These are phyloP conservation scores for Pugionium cornutum DNA, from an alignment of 345 rosid genomes.

Conservation along the genomic window DNA sequence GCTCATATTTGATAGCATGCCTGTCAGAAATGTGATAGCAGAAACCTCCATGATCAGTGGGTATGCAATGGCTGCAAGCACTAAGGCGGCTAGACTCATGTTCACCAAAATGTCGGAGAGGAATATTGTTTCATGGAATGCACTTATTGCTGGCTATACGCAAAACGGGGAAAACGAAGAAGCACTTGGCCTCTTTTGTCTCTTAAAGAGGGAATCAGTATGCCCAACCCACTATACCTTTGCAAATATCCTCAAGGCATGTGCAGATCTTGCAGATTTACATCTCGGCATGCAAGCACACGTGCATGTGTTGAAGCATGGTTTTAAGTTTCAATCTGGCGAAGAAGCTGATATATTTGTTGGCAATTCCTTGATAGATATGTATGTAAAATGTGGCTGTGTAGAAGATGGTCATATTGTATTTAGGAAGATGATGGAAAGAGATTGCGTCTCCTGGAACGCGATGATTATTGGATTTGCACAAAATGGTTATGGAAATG, in stretches of 20 bases:
- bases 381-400: slow-evolving; percentile 91
- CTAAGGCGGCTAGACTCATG: slow-evolving; percentile 66
- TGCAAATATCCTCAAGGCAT: slow-evolving; percentile 82
- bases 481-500: slow-evolving; percentile 68
- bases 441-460: slow-evolving; percentile 87
- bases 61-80: slow-evolving; percentile 70
- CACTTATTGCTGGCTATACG: slow-evolving; percentile 86
- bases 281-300: slow-evolving; percentile 86
- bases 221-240: slow-evolving; percentile 85
- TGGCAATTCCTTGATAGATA: slow-evolving; percentile 86
- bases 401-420: slow-evolving; percentile 66
- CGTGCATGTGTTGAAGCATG: slow-evolving; percentile 83
- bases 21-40: slow-evolving; percentile 57
- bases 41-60: slow-evolving; percentile 89
- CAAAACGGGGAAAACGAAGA: slow-evolving; percentile 85
- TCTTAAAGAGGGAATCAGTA: slow-evolving; percentile 70
- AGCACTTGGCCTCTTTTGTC: slow-evolving; percentile 59
- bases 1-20: slow-evolving; percentile 66
- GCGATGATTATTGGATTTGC: slow-evolving; percentile 81
- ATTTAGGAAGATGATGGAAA: slow-evolving; percentile 65
- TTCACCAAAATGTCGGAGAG: slow-evolving; percentile 74
- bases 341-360: slow-evolving; percentile 78
- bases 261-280: slow-evolving; percentile 82
- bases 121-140: slow-evolving; percentile 88
- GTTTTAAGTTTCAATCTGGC: slow-evolving; percentile 60